Evolutionary conservation across 2,329 filamentous ascomycete species (phyloP).

Genomic region (Colletotrichum truncatum): DNA sequence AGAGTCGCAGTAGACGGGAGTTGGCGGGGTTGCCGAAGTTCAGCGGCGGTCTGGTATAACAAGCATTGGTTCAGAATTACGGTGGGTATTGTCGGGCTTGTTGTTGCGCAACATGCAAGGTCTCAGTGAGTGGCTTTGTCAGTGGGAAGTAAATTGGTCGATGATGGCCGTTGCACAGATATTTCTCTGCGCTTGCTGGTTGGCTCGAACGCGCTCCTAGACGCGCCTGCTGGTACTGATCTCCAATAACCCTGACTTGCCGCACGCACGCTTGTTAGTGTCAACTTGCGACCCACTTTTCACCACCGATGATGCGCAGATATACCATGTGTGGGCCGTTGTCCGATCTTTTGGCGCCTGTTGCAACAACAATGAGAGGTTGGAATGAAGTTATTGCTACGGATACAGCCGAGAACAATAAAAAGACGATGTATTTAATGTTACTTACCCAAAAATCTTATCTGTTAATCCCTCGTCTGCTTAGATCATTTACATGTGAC

Average conservation of each 20-base stretch:
- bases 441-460: too few relatives aligned
- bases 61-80: neutral
- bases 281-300: neutral
- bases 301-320: slow-evolving; percentile 9
- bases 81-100: neutral
- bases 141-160: neutral
- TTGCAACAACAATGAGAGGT: neutral
- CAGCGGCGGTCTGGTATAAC: neutral
- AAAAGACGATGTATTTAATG: too few relatives aligned
- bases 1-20: neutral
- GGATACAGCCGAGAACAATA: too few relatives aligned
- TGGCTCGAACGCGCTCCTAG: slow-evolving; percentile 8
- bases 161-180: neutral
- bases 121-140: too few relatives aligned
- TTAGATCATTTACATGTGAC: too few relatives aligned
- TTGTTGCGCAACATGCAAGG: neutral
- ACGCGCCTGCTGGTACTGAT: slow-evolving; percentile 19
- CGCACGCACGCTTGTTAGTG: neutral
- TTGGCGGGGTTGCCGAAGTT: neutral
- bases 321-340: neutral
- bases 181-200: neutral
- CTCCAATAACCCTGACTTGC: neutral
- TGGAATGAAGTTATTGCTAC: too few relatives aligned
- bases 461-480: too few relatives aligned
- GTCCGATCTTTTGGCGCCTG: neutral